Evolutionary conservation across 2,329 filamentous ascomycete species (phyloP).

Genomic region (Aspergillus texensis): DNA sequence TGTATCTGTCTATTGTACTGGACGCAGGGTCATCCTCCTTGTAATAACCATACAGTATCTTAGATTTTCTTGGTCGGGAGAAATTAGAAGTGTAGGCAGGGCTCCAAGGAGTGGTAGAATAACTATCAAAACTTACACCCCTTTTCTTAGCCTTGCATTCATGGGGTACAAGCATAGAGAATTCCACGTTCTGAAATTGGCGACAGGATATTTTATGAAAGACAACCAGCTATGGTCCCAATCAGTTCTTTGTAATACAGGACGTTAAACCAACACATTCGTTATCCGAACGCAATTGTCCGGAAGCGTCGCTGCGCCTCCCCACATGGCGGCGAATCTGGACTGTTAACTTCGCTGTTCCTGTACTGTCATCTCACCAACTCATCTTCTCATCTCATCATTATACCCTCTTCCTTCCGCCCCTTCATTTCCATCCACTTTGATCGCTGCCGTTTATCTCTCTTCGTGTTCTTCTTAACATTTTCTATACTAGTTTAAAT

Average conservation of each 20-base stretch:
- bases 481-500: conserved; percentile 2
- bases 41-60: background rate
- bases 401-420: conserved; percentile 10
- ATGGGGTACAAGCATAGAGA: background rate
- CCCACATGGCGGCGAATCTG: conserved; percentile 10
- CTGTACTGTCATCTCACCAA: conserved; percentile 8
- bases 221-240: background rate
- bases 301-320: conserved; percentile 16
- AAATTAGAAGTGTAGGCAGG: background rate
- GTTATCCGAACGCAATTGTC: conserved; percentile 12
- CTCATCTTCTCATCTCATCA: conserved; percentile 17
- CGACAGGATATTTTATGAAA: background rate
- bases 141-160: background rate
- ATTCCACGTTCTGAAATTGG: background rate
- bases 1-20: background rate
- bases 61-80: background rate
- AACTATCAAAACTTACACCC: background rate
- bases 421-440: conserved; percentile 11
- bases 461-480: background rate
- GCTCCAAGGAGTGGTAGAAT: background rate
- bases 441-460: background rate
- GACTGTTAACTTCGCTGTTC: conserved; percentile 2
- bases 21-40: background rate
- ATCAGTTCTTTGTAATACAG: background rate
- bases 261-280: background rate